Percentiles rank a stretch among this genome's conserved stretches.
Evolutionary conservation across 1,284 basidiomycete species (phyloP).

Genomic region (Ceratobasidium sp.): DNA sequence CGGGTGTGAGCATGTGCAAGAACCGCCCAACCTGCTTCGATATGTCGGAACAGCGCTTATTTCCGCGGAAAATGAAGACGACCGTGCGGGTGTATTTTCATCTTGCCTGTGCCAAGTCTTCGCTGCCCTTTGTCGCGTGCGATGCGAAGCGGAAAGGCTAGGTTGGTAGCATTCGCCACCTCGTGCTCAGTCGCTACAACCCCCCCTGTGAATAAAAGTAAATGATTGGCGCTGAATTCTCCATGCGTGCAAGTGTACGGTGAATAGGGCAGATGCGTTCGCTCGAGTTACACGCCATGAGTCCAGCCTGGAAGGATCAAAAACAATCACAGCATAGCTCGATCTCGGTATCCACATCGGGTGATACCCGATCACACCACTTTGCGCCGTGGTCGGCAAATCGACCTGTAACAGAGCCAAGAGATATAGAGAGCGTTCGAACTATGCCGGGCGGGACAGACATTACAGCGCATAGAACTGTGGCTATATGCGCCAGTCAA

Average conservation of each 20-base stretch:
- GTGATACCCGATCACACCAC: too few species aligned
- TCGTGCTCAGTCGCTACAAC: not conserved
- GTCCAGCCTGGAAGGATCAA: not conserved
- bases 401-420: too few species aligned
- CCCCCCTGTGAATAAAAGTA: slow-evolving; percentile 7
- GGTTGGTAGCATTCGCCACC: slow-evolving; percentile 4
- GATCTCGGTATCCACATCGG: slow-evolving; percentile 64
- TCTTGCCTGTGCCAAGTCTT: slow-evolving; percentile 1
- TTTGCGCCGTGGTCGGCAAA: too few species aligned
- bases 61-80: not conserved
- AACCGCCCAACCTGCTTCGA: not conserved
- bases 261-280: not conserved
- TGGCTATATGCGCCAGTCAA: too few species aligned
- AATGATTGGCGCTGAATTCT: slow-evolving; percentile 11
- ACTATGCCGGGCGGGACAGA: too few species aligned
- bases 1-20: not conserved
- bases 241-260: slow-evolving; percentile 5
- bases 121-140: not conserved
- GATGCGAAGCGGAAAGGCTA: not conserved
- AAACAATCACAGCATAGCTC: slow-evolving; percentile 58
- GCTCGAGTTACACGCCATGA: slow-evolving; percentile 17
- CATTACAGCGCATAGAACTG: too few species aligned
- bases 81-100: not conserved
- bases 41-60: not conserved
- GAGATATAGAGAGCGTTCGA: too few species aligned